phyloP scores from a whole-genome alignment of 352 stramenopile genomes.

The Phytopythium boreale region DNA sequence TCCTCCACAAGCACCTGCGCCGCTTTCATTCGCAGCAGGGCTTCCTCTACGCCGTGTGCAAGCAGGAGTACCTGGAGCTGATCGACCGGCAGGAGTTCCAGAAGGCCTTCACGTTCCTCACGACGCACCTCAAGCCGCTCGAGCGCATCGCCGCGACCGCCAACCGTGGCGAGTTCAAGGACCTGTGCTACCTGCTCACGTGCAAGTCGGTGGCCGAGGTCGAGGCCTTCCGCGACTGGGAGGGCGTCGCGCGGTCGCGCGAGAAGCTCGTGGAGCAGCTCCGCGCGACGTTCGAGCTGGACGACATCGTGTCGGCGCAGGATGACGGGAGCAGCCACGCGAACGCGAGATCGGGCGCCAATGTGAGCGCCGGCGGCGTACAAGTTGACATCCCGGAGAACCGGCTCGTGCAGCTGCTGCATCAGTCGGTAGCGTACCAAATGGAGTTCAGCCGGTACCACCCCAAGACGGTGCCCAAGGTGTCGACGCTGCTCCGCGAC shows the following conservation, averaged over 20 bases:
- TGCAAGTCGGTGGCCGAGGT: slow-evolving; percentile 86
- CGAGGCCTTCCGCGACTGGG: slow-evolving; percentile 82
- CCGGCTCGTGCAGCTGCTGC: slow-evolving; percentile 73
- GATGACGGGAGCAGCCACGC: slow-evolving; percentile 18
- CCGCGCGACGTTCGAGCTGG: slow-evolving; percentile 75
- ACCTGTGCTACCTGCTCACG: slow-evolving; percentile 87
- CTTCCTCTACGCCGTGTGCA: slow-evolving; percentile 87
- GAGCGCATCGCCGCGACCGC: slow-evolving; percentile 74
- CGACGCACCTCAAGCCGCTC: slow-evolving; percentile 85
- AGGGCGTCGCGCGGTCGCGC: slow-evolving; percentile 68
- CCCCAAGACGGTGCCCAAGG: slow-evolving; percentile 82
- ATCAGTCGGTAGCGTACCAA: slow-evolving; percentile 87
- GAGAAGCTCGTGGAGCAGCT: slow-evolving; percentile 87
- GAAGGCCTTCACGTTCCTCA: slow-evolving; percentile 89
- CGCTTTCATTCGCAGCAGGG: slow-evolving; percentile 81
- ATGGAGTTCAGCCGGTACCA: slow-evolving; percentile 90
- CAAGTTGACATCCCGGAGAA: slow-evolving; percentile 61
- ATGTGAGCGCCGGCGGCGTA: background rate
- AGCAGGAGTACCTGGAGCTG: slow-evolving; percentile 88
- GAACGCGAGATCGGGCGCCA: background rate
- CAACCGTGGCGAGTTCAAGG: slow-evolving; percentile 85
- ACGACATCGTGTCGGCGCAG: slow-evolving; percentile 59
- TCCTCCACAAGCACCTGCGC: slow-evolving; percentile 79
- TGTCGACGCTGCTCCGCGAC: slow-evolving; percentile 77
- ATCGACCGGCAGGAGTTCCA: slow-evolving; percentile 88